A percentile compares a stretch with the other conserved stretches of the same genome.
phyloP scores from a whole-genome alignment of 805 yeast species.

The Hyphopichia homilentoma region DNA sequence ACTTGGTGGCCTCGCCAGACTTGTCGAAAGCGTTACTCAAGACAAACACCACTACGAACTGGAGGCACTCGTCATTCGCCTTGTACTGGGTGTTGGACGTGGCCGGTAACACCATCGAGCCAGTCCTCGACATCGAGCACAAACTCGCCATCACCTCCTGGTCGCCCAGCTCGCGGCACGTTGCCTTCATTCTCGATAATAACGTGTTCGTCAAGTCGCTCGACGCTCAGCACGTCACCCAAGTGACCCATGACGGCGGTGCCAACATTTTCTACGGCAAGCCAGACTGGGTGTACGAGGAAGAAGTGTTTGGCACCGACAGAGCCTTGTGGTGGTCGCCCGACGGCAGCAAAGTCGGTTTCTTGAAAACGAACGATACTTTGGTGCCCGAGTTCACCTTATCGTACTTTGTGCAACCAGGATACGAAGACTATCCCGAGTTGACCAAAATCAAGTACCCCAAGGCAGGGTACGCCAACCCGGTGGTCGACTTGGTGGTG shows the following conservation, averaged over 20 bases:
- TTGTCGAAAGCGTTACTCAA: slow-evolving; percentile 54
- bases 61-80: slow-evolving; percentile 68
- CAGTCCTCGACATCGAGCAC: slow-evolving; percentile 13
- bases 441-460: slow-evolving; percentile 55
- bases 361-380: slow-evolving; percentile 56
- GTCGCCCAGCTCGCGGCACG: slow-evolving; percentile 55
- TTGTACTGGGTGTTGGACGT: slow-evolving; percentile 61
- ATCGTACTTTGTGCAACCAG: slow-evolving; percentile 45
- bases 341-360: slow-evolving; percentile 53
- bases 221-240: slow-evolving; percentile 13
- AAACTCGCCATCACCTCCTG: slow-evolving; percentile 53
- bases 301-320: slow-evolving; percentile 63
- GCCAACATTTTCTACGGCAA: slow-evolving; percentile 56
- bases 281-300: slow-evolving; percentile 85
- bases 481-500: slow-evolving; percentile 45
- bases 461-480: slow-evolving; percentile 64
- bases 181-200: slow-evolving; percentile 55
- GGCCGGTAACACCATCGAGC: slow-evolving; percentile 25
- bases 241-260: slow-evolving; percentile 52
- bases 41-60: slow-evolving; percentile 60
- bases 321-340: slow-evolving; percentile 72
- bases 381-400: slow-evolving; percentile 50
- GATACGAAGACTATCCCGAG: slow-evolving; percentile 42
- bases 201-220: slow-evolving; percentile 51
- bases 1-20: slow-evolving; percentile 64